These are phyloP conservation scores for Cytospora piceicola DNA, from an alignment of 2,329 filamentous ascomycete species.

Conservation along the genomic window DNA sequence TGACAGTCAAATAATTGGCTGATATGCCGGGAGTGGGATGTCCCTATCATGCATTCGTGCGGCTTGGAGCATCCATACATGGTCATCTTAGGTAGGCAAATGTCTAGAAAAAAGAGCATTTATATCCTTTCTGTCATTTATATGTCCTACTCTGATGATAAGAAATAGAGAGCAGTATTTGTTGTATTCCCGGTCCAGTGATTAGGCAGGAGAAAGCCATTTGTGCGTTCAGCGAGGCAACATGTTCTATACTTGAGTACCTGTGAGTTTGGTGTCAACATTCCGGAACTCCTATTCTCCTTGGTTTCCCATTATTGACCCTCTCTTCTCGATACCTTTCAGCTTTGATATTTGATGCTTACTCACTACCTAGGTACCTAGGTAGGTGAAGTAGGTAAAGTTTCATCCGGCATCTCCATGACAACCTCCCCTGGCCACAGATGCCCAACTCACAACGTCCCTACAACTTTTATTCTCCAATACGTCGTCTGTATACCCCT, in stretches of 20 bases:
- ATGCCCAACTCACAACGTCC: not conserved
- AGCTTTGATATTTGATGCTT: too few species aligned
- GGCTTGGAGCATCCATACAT: conserved; percentile 4
- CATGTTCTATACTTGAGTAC: not conserved
- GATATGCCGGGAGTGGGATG: not conserved
- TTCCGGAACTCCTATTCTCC: too few species aligned
- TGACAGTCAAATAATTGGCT: not conserved
- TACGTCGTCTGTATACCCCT: not conserved
- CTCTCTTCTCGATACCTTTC: too few species aligned
- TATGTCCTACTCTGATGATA: too few species aligned
- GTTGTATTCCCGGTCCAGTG: not conserved
- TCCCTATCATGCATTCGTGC: not conserved
- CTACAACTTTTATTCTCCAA: too few species aligned
- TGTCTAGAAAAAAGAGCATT: not conserved
- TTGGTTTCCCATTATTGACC: too few species aligned
- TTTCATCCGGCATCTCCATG: not conserved
- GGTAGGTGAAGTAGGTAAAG: too few species aligned
- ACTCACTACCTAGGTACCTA: too few species aligned
- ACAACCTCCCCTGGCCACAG: not conserved
- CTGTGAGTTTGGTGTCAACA: too few species aligned
- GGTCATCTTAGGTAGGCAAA: not conserved
- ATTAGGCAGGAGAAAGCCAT: not conserved
- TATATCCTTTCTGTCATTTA: not conserved
- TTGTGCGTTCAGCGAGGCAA: too few species aligned
- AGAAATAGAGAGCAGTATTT: conserved; percentile 2